Conservation (phyloP, 1,284 basidiomycete species). For the Rhodotorula sp. region DNA sequence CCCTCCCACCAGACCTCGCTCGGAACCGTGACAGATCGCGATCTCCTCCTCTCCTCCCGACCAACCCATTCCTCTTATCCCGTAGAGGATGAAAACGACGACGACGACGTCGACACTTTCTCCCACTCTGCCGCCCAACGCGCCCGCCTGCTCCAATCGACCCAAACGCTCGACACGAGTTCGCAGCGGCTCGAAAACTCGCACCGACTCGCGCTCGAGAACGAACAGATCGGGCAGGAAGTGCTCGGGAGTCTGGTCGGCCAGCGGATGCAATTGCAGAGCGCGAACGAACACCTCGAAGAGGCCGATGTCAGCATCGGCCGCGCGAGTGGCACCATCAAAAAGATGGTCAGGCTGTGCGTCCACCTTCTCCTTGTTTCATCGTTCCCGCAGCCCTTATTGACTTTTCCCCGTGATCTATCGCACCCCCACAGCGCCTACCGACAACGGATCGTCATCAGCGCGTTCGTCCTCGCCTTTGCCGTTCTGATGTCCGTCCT, state of each 20-base stretch:
- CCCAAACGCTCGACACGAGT: slow-evolving; percentile 18
- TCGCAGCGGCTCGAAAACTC: slow-evolving; percentile 33
- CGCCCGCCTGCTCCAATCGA: slow-evolving; percentile 30
- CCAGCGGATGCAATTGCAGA: slow-evolving; percentile 32
- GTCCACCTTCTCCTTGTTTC: not conserved
- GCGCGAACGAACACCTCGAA: slow-evolving; percentile 32
- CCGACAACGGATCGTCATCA: slow-evolving; percentile 29
- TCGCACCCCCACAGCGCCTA: slow-evolving; percentile 17
- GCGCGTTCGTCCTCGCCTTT: slow-evolving; percentile 23
- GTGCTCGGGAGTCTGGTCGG: slow-evolving; percentile 27
- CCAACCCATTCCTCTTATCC: slow-evolving; percentile 9
- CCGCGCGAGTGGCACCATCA: slow-evolving; percentile 29
- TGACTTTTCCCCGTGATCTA: too few species aligned
- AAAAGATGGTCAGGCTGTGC: slow-evolving; percentile 32
- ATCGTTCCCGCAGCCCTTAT: too few species aligned
- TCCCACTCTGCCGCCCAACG: slow-evolving; percentile 17
- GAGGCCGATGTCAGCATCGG: slow-evolving; percentile 35
- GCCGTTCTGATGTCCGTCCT: slow-evolving; percentile 15
- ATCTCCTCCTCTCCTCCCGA: slow-evolving; percentile 27
- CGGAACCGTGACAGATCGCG: slow-evolving; percentile 27
- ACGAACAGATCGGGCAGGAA: slow-evolving; percentile 32
- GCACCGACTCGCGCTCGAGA: slow-evolving; percentile 31
- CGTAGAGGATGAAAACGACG: slow-evolving; percentile 4
- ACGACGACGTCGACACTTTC: slow-evolving; percentile 13
- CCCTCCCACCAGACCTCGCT: not conserved